phyloP scores from a whole-genome alignment of 345 rosid species.

The Acer yangbiense region DNA sequence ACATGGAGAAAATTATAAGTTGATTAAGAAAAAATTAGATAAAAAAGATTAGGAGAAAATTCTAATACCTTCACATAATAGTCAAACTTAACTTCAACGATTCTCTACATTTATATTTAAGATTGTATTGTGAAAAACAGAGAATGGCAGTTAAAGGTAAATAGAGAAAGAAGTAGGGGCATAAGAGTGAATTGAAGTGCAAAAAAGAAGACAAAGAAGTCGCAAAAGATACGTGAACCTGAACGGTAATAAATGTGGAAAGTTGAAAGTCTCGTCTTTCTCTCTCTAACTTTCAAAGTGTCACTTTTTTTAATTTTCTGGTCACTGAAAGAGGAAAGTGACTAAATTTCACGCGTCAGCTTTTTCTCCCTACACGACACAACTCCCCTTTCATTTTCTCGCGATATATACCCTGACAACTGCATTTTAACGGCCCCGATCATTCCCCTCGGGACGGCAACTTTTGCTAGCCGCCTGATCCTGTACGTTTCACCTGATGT shows the following conservation, averaged over 20 bases:
- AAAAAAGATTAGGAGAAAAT: too few relatives aligned
- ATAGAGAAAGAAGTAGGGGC: conserved; percentile 5
- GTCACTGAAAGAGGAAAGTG: conserved; percentile 35
- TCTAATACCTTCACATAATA: too few relatives aligned
- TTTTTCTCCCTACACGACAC: conserved; percentile 40
- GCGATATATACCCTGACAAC: not conserved
- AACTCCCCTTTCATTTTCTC: not conserved
- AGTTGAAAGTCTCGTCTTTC: conserved; percentile 41
- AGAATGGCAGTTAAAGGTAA: not conserved
- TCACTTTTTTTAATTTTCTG: conserved; percentile 13
- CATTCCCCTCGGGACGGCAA: not conserved
- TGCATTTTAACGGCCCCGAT: not conserved
- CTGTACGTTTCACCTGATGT: not conserved
- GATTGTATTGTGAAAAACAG: too few relatives aligned
- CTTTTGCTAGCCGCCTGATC: not conserved
- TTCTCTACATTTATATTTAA: too few relatives aligned
- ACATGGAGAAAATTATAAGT: too few relatives aligned
- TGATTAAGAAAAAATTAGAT: too few relatives aligned
- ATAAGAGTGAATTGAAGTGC: not conserved
- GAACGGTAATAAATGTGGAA: conserved; percentile 62
- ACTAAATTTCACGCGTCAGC: conserved; percentile 45
- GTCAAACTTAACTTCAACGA: too few relatives aligned
- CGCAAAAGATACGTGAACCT: conserved; percentile 39
- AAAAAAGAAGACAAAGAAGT: conserved; percentile 4
- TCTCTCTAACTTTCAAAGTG: conserved; percentile 18